Conservation (phyloP, 371 early-diverging fungal genomes). For the Amoeboaphelidium occidentale region DNA sequence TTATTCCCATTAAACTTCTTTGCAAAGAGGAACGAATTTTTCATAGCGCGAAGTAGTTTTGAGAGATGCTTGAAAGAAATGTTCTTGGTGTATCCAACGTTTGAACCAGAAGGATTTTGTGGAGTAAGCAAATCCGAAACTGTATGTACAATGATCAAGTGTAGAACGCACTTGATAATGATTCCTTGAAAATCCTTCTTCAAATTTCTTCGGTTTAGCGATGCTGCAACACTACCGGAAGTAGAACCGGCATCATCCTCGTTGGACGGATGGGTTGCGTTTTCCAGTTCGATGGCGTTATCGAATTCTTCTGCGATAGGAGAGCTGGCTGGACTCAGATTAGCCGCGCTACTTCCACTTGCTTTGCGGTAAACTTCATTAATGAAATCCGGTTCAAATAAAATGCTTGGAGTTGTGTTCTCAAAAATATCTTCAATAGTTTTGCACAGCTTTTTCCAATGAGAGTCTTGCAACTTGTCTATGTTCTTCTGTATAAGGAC, state of each 20-base stretch:
- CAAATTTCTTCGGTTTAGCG: constrained; percentile 4
- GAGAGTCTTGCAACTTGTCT: constrained; percentile 27
- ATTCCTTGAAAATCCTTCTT: constrained; percentile 44
- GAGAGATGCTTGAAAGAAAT: constrained; percentile 31
- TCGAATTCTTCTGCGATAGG: not conserved
- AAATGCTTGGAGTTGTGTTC: constrained; percentile 47
- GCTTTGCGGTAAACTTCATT: not conserved
- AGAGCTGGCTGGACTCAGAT: not conserved
- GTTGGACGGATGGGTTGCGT: not conserved
- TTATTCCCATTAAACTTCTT: constrained; percentile 48
- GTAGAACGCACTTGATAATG: constrained; percentile 49
- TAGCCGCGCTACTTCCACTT: not conserved
- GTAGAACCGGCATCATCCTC: not conserved
- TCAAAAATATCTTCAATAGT: constrained; percentile 41
- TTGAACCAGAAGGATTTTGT: constrained; percentile 5
- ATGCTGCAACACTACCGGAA: not conserved
- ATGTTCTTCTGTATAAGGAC: constrained; percentile 58
- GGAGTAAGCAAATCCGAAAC: constrained; percentile 27
- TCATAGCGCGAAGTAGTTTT: constrained; percentile 45
- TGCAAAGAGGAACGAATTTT: constrained; percentile 57
- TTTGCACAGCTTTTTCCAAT: constrained; percentile 43
- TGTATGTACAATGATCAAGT: constrained; percentile 44
- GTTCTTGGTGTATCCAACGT: constrained; percentile 24
- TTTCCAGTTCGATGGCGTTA: not conserved
- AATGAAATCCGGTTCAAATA: constrained; percentile 24